phyloP scores from a whole-genome alignment of 495 filamentous ascomycete genomes.

The Poronia punctata region DNA sequence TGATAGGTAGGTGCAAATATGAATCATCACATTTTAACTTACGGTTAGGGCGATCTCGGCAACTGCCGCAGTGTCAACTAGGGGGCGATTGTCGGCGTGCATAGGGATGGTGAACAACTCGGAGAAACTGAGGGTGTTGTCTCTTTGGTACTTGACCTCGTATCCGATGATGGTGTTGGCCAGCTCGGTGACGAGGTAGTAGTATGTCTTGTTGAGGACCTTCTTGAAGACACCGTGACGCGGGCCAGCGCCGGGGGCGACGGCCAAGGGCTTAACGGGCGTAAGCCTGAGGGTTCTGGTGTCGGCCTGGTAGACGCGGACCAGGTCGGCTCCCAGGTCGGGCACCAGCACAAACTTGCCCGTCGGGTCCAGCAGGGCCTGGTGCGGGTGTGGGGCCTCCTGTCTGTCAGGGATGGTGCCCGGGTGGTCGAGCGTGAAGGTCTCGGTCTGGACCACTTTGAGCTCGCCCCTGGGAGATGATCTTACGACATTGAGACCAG shows the following conservation, averaged over 20 bases:
- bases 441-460: conserved; percentile 38
- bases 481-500: conserved; percentile 22
- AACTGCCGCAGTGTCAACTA: conserved; percentile 43
- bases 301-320: conserved; percentile 56
- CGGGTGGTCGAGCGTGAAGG: conserved; percentile 43
- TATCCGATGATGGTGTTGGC: conserved; percentile 51
- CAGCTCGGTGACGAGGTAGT: conserved; percentile 62
- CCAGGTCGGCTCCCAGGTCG: conserved; percentile 65
- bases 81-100: conserved; percentile 31
- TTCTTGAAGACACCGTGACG: conserved; percentile 59
- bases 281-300: conserved; percentile 29
- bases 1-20: conserved; percentile 12
- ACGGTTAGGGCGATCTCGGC: conserved; percentile 54
- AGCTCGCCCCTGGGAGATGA: conserved; percentile 22
- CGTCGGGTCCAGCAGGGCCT: conserved; percentile 63
- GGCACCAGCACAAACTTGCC: conserved; percentile 57
- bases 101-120: conserved; percentile 37
- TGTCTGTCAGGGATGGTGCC: conserved; percentile 50
- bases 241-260: conserved; percentile 52
- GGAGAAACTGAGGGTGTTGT: conserved; percentile 39
- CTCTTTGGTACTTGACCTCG: conserved; percentile 45
- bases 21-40: conserved; percentile 17
- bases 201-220: conserved; percentile 37
- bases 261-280: conserved; percentile 23
- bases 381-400: conserved; percentile 62